phyloP scores from a whole-genome alignment of 2,329 filamentous ascomycete genomes.

The Sporothrix euskadiensis region DNA sequence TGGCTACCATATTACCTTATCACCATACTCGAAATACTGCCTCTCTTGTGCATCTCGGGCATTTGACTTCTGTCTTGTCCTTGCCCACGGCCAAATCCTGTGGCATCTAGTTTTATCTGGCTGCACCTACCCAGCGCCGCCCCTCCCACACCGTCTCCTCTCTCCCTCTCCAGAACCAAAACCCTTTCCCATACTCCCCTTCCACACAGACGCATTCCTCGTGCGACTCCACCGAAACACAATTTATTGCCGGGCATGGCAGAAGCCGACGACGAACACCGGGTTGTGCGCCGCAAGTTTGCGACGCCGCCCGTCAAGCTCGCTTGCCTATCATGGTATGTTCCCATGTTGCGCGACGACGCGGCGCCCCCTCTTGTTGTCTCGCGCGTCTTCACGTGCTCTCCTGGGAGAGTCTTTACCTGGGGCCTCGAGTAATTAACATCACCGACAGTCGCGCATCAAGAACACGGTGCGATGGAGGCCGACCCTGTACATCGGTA shows the following conservation, averaged over 20 bases:
- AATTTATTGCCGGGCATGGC: conserved; percentile 23
- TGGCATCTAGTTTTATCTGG: not conserved
- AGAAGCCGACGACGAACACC: conserved; percentile 26
- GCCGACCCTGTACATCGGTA: conserved; percentile 33
- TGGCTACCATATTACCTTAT: not conserved
- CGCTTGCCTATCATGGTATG: conserved; percentile 53
- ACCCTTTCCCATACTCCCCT: not conserved
- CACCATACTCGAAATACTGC: not conserved
- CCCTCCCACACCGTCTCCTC: not conserved
- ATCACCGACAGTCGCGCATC: conserved; percentile 37
- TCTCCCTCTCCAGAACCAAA: not conserved
- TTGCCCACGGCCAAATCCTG: not conserved
- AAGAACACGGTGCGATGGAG: conserved; percentile 34
- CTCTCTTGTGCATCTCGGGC: not conserved
- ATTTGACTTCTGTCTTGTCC: not conserved
- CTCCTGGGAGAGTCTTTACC: not conserved
- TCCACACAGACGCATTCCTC: not conserved
- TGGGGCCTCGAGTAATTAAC: not conserved
- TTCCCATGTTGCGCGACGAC: not conserved
- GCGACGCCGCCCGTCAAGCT: conserved; percentile 52
- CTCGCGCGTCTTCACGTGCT: not conserved
- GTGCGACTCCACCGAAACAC: not conserved
- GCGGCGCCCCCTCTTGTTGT: not conserved
- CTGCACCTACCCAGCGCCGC: not conserved
- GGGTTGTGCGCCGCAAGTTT: conserved; percentile 41